These are phyloP conservation scores for Ceratocystis huliohia DNA, from an alignment of 2,329 filamentous ascomycete genomes.

Conservation along the genomic window DNA sequence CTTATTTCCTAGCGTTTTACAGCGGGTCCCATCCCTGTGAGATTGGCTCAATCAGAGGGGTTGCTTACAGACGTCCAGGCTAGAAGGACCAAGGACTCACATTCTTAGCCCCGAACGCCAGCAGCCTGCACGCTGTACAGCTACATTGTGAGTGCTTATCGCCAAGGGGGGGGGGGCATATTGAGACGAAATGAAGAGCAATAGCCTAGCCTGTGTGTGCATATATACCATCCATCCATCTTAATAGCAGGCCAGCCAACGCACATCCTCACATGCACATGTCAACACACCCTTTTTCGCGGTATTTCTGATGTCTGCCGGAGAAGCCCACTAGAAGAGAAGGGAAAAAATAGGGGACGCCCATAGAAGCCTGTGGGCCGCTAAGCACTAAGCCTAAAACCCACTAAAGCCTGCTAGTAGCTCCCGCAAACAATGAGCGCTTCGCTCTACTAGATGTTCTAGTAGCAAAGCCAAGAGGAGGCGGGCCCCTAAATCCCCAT, in stretches of 20 bases:
- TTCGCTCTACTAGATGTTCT: too few species aligned
- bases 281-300: too few species aligned
- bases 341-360: background rate
- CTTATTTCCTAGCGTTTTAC: background rate
- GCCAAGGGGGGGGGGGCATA: background rate
- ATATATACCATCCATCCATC: background rate
- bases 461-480: too few species aligned
- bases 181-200: background rate
- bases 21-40: background rate
- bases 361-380: too few species aligned
- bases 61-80: background rate
- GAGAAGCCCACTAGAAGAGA: background rate
- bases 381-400: background rate
- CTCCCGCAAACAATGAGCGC: too few species aligned
- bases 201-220: background rate
- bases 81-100: background rate
- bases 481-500: too few species aligned
- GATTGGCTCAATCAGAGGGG: background rate
- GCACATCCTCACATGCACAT: too few species aligned
- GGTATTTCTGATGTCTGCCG: background rate
- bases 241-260: background rate
- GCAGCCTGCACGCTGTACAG: background rate
- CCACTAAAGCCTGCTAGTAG: background rate
- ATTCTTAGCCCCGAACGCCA: background rate
- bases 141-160: background rate